Base-by-base conservation (phyloP, 371 early-diverging fungal species). In the Mortierella sp. region DNA sequence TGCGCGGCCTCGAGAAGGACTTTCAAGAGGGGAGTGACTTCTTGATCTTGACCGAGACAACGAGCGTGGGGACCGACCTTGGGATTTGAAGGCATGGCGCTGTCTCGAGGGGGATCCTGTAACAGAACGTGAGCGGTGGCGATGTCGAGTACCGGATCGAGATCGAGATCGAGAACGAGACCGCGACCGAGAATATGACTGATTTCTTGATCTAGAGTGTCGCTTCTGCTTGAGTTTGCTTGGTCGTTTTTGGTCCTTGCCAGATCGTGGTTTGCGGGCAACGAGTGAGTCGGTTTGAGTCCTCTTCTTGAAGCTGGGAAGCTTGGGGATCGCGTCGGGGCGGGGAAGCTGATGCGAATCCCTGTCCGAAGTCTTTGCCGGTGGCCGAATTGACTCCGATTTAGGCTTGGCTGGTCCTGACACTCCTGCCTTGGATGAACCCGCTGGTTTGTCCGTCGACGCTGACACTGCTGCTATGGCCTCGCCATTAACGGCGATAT, bases 121-220 rank as follows among this genome's bases (percentile, higher is more conserved):
- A 9, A 81, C 81, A 2, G 87, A 83, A 5, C 65, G 81, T 10
- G 79, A 77, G 14, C 81, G 81, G 26, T 78, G 79, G 2, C 82
- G 77, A 55, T 34, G 42, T 2, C 76, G 83, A 74, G 90, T 87
- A 0, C 14, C 75, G 11, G 84, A 84, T 16, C 89, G 84, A 6
- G 90, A 89, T 68, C 90, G 83, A 0, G 92, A 91, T 1, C 88
- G 84, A 10, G 89, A 82, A 48, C 88, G 88, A 7, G 90, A 84
- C 70, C 89, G 84, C 10, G 80, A 73, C 7, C 75, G 75, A 16
- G 80, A 74, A n/a, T 73, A 60, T 8, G 78, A 81, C 21, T 50
- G 70, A n/a, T 72, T 73, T 44, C 78, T 71, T 24, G 79, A 77
- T 26, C 78, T 71, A 16, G 78, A 75, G 2, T 75, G 80, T 45